Percentiles rank a stretch among this genome's conserved stretches.
These are phyloP conservation scores for Ascochyta rabiei DNA, from an alignment of 2,329 filamentous ascomycete genomes.

Conservation along the genomic window DNA sequence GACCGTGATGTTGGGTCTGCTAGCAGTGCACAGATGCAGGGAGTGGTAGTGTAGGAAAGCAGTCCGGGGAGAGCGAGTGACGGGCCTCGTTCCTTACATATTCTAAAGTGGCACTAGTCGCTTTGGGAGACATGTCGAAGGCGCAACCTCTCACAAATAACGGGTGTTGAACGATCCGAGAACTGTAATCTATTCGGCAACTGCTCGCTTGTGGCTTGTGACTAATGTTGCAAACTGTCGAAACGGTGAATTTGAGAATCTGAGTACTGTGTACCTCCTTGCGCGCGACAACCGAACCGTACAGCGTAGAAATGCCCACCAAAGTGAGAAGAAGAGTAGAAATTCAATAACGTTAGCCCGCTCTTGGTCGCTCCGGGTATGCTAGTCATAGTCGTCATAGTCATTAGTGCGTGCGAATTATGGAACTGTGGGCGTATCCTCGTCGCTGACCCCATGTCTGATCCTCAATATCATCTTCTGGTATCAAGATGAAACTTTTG, in stretches of 20 bases:
- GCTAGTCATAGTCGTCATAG: conserved; percentile 45
- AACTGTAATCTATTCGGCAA: not conserved
- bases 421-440: conserved; percentile 25
- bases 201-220: not conserved
- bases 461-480: conserved; percentile 29
- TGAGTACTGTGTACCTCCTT: conserved; percentile 15
- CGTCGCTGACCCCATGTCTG: conserved; percentile 29
- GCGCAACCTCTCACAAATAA: conserved; percentile 7
- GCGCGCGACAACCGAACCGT: not conserved
- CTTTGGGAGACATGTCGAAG: not conserved
- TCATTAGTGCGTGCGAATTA: conserved; percentile 38
- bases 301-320: not conserved
- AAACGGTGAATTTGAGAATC: conserved; percentile 6
- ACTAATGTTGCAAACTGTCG: not conserved
- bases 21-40: conserved; percentile 3
- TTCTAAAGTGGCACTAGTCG: not conserved
- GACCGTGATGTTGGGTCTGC: not conserved
- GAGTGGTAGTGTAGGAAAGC: conserved; percentile 2
- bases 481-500: conserved; percentile 40
- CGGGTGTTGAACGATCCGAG: not conserved
- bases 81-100: not conserved
- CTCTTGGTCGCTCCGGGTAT: conserved; percentile 39
- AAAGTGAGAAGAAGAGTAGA: conserved; percentile 14
- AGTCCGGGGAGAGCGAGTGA: not conserved
- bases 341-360: conserved; percentile 22